Conservation (phyloP, 2,329 filamentous ascomycete species). For the Cladosporium velox region DNA sequence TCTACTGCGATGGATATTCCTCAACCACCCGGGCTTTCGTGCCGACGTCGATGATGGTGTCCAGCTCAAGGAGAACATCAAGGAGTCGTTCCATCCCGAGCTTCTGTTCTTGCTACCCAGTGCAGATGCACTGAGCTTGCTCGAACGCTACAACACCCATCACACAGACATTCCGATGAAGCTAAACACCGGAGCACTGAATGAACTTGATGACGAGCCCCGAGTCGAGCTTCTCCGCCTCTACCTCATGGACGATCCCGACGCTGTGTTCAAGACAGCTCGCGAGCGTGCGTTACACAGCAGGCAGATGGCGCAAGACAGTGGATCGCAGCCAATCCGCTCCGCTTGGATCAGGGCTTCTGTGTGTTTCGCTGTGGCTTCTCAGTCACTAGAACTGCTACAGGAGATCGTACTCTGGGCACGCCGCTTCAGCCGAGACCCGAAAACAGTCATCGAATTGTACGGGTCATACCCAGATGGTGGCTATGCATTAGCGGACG, state of each 20-base stretch:
- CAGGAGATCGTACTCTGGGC: slow-evolving; percentile 40
- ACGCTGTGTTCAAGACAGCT: not conserved
- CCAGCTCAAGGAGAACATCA: not conserved
- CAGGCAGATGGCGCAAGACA: not conserved
- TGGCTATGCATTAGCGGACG: not conserved
- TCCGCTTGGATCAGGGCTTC: not conserved
- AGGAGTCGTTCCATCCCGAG: no score
- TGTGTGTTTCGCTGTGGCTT: slow-evolving; percentile 22
- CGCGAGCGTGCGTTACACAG: not conserved
- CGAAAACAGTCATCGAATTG: slow-evolving; percentile 20
- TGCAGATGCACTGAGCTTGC: not conserved
- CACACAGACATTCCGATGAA: not conserved
- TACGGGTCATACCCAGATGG: not conserved
- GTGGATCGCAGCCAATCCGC: not conserved
- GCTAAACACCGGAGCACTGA: not conserved
- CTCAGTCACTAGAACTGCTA: slow-evolving; percentile 37
- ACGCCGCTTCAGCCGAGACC: slow-evolving; percentile 41
- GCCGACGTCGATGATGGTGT: not conserved
- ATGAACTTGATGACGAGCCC: not conserved
- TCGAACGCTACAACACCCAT: not conserved
- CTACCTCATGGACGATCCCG: not conserved
- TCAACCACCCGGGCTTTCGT: not conserved
- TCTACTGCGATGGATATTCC: not conserved
- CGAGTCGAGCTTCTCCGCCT: not conserved
- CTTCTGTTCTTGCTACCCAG: not conserved